These are phyloP conservation scores for Fusarium falciforme DNA, from an alignment of 2,329 filamentous ascomycete genomes.

Conservation along the genomic window DNA sequence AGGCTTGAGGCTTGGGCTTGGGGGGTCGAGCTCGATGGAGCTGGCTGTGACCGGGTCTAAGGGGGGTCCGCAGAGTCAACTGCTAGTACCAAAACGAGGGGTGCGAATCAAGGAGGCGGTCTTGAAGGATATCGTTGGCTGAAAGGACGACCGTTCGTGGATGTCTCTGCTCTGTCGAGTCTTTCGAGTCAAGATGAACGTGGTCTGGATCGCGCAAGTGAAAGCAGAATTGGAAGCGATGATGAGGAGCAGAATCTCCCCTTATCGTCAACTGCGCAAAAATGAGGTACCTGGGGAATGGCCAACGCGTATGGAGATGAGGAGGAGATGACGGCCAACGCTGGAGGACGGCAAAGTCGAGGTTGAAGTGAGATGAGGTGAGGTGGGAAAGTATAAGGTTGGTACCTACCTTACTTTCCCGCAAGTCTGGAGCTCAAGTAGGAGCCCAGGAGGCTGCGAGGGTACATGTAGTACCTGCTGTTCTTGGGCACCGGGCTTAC, in stretches of 20 bases:
- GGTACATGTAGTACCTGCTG: conserved; percentile 1
- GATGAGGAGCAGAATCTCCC: conserved; percentile 15
- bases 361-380: conserved; percentile 6
- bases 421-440: not conserved
- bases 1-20: conserved; percentile 15
- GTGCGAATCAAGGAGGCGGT: conserved; percentile 21
- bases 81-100: conserved; percentile 20
- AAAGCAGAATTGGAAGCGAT: conserved; percentile 9
- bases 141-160: conserved; percentile 30
- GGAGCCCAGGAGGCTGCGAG: not conserved
- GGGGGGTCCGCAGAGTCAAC: conserved; percentile 23
- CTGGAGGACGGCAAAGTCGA: not conserved
- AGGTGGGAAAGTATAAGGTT: conserved; percentile 25
- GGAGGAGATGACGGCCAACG: conserved; percentile 4
- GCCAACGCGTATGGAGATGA: not conserved
- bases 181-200: conserved; percentile 18
- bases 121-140: conserved; percentile 32
- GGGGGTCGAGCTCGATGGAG: conserved; percentile 30
- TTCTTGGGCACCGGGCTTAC: not conserved
- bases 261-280: not conserved
- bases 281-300: conserved; percentile 6
- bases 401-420: conserved; percentile 13
- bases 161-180: not conserved
- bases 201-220: conserved; percentile 15
- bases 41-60: conserved; percentile 7